phyloP scores from a whole-genome alignment of 2,329 filamentous ascomycete species.

The Geosmithia flava region DNA sequence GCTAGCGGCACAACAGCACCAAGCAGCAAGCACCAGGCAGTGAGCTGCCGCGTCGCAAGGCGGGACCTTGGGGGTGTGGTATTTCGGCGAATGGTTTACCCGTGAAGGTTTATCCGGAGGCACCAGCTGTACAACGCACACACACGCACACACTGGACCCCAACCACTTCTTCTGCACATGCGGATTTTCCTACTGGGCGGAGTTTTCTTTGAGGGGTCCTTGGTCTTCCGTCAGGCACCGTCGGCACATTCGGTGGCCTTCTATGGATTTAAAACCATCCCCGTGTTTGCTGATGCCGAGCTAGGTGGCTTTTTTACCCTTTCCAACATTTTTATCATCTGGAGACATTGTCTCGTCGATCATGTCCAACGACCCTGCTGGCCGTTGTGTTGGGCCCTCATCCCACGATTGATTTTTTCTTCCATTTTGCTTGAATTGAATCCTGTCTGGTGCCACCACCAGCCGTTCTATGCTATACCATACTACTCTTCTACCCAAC shows the following conservation, averaged over 20 bases:
- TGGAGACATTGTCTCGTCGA: neutral
- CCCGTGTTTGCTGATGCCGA: no score
- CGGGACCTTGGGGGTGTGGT: neutral
- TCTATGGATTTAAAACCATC: no score
- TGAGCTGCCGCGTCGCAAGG: slow-evolving; percentile 2
- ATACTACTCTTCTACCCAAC: no score
- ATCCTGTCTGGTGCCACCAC: no score
- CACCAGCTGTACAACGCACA: neutral
- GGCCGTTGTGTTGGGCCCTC: neutral
- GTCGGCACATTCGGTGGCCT: neutral
- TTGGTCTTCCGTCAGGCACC: neutral
- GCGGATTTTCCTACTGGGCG: neutral
- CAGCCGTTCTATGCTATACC: no score
- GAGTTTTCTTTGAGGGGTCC: neutral
- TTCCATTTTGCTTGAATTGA: neutral
- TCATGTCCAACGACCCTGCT: neutral
- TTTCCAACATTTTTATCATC: neutral
- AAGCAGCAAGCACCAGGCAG: slow-evolving; percentile 1
- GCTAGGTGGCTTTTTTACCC: neutral
- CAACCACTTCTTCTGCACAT: neutral
- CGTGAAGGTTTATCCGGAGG: neutral
- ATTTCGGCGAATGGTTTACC: neutral
- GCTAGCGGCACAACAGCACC: neutral
- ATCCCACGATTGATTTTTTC: neutral
- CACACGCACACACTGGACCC: neutral